Evolutionary conservation across 305 asterid species (phyloP), one percentile per base, ranked within the genome.

Genomic region (Fraxinus floribunda): DNA sequence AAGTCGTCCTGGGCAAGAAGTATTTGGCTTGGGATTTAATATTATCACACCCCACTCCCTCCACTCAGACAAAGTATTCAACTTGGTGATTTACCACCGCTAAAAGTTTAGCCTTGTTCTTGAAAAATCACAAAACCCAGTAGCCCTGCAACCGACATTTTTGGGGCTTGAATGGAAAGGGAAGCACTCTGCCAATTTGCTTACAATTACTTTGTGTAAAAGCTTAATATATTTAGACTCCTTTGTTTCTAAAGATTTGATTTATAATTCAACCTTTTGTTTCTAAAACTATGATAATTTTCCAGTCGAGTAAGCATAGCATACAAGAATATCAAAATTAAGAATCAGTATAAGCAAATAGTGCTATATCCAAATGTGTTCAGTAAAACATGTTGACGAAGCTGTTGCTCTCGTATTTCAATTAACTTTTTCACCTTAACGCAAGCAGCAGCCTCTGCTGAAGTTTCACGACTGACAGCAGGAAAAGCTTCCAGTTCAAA

Each of bases 381-480:
- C 26, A 30, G 26, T 2, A 66, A 66, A 26, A 66, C 29, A 26
- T 66, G 7, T 9, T 10, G 34, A 66, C n/a, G 0, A 8, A 4
- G n/a, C n/a, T 26, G 6, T 26, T n/a, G 26, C 71, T 80, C 83
- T 11, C 3, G 8, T 8, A 13, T 8, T n/a, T 66, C 36, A 24
- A 68, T 79, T 35, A 81, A 78, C 83, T 55, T 55, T 86, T 64
- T 68, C 81, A 90, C 98, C 88, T 93, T 95, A 81, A 91, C 98
- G 85, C 87, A 95, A 7, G 98, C 94, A 1, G 93, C 89, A 75
- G 96, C 97, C 89, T 93, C 98, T 1, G 89, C 83, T 20, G 92
- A 86, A 80, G 94, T 91, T 82, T 95, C 98, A 39, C 89, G 92
- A 55, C 92, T 86, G 30, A 89, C 89, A 10, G 90, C 82, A 78